Conservation (phyloP, 371 early-diverging fungal species). For the Mucor mucedo region DNA sequence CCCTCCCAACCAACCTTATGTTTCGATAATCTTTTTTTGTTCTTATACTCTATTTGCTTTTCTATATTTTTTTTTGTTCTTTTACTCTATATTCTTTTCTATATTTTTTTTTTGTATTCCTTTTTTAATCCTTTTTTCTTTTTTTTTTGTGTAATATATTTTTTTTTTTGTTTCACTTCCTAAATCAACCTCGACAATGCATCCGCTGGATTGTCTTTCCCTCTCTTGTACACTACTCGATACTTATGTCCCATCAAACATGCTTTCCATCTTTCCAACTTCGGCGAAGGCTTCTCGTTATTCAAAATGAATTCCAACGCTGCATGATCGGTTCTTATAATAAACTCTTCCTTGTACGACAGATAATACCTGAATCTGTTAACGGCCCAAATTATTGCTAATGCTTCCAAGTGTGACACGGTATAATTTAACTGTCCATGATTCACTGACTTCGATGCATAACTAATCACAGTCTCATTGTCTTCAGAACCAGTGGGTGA, state of each 20-base stretch:
- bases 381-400: constrained; percentile 31
- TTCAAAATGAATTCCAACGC: constrained; percentile 25
- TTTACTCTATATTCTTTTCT: too few relatives aligned
- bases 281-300: constrained; percentile 15
- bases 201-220: constrained; percentile 33
- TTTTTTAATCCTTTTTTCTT: too few relatives aligned
- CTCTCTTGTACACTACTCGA: constrained; percentile 25
- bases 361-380: constrained; percentile 38
- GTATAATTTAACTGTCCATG: constrained; percentile 22
- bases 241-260: constrained; percentile 30
- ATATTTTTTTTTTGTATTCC: too few relatives aligned
- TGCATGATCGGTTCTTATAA: constrained; percentile 40
- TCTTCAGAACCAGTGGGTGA: constrained; percentile 22
- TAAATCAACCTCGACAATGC: constrained; percentile 25
- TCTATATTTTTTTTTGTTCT: too few relatives aligned
- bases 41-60: too few relatives aligned
- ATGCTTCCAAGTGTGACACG: constrained; percentile 1
- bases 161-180: not conserved
- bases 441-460: constrained; percentile 25
- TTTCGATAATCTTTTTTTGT: too few relatives aligned
- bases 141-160: too few relatives aligned
- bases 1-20: too few relatives aligned
- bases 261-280: constrained; percentile 35
- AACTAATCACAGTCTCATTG: constrained; percentile 27
- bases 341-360: constrained; percentile 21